Evolutionary conservation across 192 early-diverging fungal species (phyloP), one percentile per base, ranked within the genome.

Genomic region (Spizellomyces sp.): DNA sequence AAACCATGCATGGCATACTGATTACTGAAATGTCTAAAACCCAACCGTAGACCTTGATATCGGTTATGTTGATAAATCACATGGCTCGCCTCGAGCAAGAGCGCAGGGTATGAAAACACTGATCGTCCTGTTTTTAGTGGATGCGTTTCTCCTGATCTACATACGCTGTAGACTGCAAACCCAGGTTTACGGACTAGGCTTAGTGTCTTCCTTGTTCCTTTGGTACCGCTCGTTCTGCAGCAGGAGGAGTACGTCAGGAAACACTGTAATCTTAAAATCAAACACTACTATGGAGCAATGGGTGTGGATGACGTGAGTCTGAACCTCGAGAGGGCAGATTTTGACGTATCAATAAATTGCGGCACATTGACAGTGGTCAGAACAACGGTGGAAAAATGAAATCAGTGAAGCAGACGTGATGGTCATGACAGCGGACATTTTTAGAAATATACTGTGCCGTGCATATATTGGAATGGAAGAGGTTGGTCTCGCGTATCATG

Each of bases 391-490:
- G 64, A 55, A 48, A 21, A 10, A 45, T 19, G 59, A n/a, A 19
- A 19, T 90, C 70, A 75, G 79, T 14, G 74, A 79, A 41, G 71
- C 70, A 10, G 90, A 94, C 56, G 96, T 97, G 8, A 82, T 93
- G 56, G 94, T 96, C 41, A 88, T 95, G 84, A 98, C 94, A 1
- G 90, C 93, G 14, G 92, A 94, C 60, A 93, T 96, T 45, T 84
- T 98, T 27, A 81, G 91, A 63, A 87, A 92, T 73, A 81, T 89
- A 1, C 73, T 98, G 48, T 85, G 88, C 2, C 81, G 86, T 43
- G 93, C 88, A 0, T 90, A 82, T 64, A 65, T 93, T 8, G 73
- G 70, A 14, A 75, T 98, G 68, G 55, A 77, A 2, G 75, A 88
- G 44, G 88, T 92, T 64, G 62, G 64, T 74, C 50, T 10, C 1